Percentiles rank a stretch among this genome's conserved stretches.
Evolutionary conservation across 2,329 filamentous ascomycete species (phyloP).

Genomic region (Scedosporium boydii): DNA sequence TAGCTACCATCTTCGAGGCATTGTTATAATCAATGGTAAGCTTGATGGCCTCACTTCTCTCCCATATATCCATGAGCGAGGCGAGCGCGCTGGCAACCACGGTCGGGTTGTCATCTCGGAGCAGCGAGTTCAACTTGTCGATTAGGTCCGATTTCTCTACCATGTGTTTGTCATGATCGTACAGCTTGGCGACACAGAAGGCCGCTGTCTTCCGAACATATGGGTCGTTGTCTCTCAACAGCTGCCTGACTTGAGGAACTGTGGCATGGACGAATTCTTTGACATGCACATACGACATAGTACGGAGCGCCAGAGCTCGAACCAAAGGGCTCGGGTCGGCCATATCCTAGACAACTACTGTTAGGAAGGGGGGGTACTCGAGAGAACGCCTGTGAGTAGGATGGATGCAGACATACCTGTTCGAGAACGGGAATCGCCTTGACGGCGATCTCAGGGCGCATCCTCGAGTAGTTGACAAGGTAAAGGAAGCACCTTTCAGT

Average conservation of each 20-base stretch:
- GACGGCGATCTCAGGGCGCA: slow-evolving; percentile 87
- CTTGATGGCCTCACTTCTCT: slow-evolving; percentile 93
- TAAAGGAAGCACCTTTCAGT: slow-evolving; percentile 83
- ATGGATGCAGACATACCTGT: slow-evolving; percentile 23
- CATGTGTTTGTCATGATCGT: slow-evolving; percentile 86
- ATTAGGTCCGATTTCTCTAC: slow-evolving; percentile 90
- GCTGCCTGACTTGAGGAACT: slow-evolving; percentile 69
- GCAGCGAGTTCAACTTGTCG: slow-evolving; percentile 76
- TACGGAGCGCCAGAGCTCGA: slow-evolving; percentile 81
- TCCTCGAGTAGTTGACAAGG: slow-evolving; percentile 90
- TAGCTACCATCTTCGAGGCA: slow-evolving; percentile 96
- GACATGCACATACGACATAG: slow-evolving; percentile 96
- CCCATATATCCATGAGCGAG: slow-evolving; percentile 94
- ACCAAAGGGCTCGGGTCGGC: slow-evolving; percentile 87
- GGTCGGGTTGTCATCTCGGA: slow-evolving; percentile 93
- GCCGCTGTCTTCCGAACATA: slow-evolving; percentile 97
- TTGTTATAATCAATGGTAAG: slow-evolving; percentile 96
- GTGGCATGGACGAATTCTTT: slow-evolving; percentile 91
- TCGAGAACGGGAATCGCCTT: slow-evolving; percentile 85
- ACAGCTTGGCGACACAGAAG: slow-evolving; percentile 93
- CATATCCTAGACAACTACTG: slow-evolving; percentile 61
- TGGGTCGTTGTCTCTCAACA: slow-evolving; percentile 79
- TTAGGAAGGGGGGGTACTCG: neutral
- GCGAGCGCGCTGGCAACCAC: slow-evolving; percentile 92
- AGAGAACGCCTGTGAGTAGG: neutral